A percentile compares a stretch with the other conserved stretches of the same genome.
Conservation (phyloP, 495 filamentous ascomycete genomes). For the Penicillium goetzii region DNA sequence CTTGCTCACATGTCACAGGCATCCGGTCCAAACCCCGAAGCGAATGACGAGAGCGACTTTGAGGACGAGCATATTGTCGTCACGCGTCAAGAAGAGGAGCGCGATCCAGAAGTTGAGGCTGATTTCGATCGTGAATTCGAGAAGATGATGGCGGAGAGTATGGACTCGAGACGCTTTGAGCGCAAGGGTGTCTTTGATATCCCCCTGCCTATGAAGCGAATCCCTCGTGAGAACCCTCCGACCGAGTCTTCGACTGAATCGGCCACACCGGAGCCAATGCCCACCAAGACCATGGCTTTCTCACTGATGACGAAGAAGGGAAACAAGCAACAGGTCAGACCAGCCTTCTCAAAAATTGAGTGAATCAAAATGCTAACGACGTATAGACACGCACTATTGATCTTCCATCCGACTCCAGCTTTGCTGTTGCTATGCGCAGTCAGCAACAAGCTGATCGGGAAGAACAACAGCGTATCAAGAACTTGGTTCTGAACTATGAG, state of each 20-base stretch:
- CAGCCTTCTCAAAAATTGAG: not conserved
- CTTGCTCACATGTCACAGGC: conserved; percentile 35
- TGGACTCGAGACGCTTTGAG: conserved; percentile 92
- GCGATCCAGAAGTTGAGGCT: conserved; percentile 91
- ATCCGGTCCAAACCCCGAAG: conserved; percentile 54
- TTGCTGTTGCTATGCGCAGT: conserved; percentile 92
- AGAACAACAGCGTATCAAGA: conserved; percentile 98
- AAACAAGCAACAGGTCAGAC: conserved; percentile 84
- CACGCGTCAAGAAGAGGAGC: conserved; percentile 83
- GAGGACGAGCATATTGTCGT: conserved; percentile 89
- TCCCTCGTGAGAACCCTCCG: conserved; percentile 59
- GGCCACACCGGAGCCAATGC: conserved; percentile 40
- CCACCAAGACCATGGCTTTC: conserved; percentile 82
- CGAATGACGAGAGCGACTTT: conserved; percentile 52
- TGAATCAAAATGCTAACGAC: conserved; percentile 6
- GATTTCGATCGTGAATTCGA: conserved; percentile 98
- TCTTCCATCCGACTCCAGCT: conserved; percentile 89
- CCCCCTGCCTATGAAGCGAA: conserved; percentile 83
- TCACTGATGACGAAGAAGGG: conserved; percentile 94
- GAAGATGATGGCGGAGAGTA: conserved; percentile 97
- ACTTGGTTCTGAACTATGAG: conserved; percentile 94
- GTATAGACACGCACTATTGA: conserved; percentile 88
- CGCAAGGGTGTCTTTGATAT: conserved; percentile 93
- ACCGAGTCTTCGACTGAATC: conserved; percentile 47
- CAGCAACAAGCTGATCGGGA: conserved; percentile 94